Evolutionary conservation across 2,329 filamentous ascomycete species (phyloP), one percentile per base, ranked within the genome.

Genomic region (Metarhizium guizhouense): DNA sequence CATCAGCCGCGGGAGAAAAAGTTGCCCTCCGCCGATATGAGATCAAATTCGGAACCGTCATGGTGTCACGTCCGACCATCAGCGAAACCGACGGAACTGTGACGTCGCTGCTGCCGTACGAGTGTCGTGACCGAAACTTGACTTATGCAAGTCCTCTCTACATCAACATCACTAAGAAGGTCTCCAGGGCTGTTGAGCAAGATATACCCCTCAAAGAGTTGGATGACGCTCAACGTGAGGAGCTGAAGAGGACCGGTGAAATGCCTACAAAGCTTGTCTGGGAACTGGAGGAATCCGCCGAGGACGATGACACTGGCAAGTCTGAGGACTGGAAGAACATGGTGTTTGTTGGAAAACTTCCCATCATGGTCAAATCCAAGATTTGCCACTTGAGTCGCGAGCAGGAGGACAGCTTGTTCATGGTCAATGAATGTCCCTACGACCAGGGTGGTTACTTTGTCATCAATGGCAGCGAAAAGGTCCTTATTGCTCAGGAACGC

Each of bases 381-480:
- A 94, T 95, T 64, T 99, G 94, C 72, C 90, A 95, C 61, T 74
- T 99, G 62, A 88, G 88, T 63, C 86, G 87, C 62, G 83, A 95
- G 67, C 83, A 84, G 51, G 93, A 97, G 61, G 86, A 94, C 54
- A 87, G 89, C 52, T 79, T 99, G 2, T 97, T 95, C 69, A 80
- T 88, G 50, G 86, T 95, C 71, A 96, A 96, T 68, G 94, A 99
- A 73, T 99, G 94, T 63, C 94, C 94, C 0, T 99, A 96, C 71
- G 94, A 99, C 67, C 94, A 96, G 68, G 94, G 94, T 63, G 94
- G 94, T 62, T 99, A 99, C 73, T 99, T 99, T 68, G 90, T 99
- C 65, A 99, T 99, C 79, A 99, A 99, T 74, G 94, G 94, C 47
- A 95, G 90, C 72, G 94, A 99, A 70, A 99, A 99, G 79, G 94